These are phyloP conservation scores for Zygosaccharomyces siamensis DNA, from an alignment of 805 yeast species.

Conservation along the genomic window DNA sequence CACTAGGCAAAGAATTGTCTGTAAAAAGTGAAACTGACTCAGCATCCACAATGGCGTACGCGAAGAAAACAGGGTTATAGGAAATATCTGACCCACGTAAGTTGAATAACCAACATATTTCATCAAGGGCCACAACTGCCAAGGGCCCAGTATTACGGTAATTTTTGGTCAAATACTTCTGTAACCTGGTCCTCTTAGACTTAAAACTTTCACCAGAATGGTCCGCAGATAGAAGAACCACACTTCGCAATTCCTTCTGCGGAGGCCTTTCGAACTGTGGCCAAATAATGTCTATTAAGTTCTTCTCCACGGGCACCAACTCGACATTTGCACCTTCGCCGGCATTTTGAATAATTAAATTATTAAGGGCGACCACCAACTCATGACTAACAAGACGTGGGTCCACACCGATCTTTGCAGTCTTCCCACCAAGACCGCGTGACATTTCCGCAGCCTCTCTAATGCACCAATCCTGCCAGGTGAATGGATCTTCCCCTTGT, in stretches of 20 bases:
- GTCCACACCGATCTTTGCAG: conserved; percentile 71
- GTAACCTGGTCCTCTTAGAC: conserved; percentile 51
- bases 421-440: conserved; percentile 37
- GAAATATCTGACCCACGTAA: conserved; percentile 79
- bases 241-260: conserved; percentile 43
- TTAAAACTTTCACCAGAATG: conserved; percentile 61
- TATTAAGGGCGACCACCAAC: conserved; percentile 30
- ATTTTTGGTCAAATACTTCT: conserved; percentile 34
- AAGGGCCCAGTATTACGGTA: conserved; percentile 39
- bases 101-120: conserved; percentile 86
- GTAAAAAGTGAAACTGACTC: conserved; percentile 49
- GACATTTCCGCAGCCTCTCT: conserved; percentile 47
- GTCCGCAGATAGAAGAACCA: conserved; percentile 47
- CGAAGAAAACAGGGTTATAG: conserved; percentile 81
- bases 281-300: conserved; percentile 78
- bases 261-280: conserved; percentile 60
- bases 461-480: conserved; percentile 79
- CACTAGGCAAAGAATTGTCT: conserved; percentile 41
- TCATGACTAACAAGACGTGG: conserved; percentile 62
- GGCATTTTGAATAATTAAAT: conserved; percentile 22
- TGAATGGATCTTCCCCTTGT: conserved; percentile 69
- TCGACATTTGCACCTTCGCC: conserved; percentile 37
- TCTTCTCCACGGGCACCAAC: conserved; percentile 50
- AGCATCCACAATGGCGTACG: conserved; percentile 45
- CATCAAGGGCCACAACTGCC: conserved; percentile 73